Conservation (phyloP, 2,329 filamentous ascomycete species). For the Graphilbum ipis-grandicollis region DNA sequence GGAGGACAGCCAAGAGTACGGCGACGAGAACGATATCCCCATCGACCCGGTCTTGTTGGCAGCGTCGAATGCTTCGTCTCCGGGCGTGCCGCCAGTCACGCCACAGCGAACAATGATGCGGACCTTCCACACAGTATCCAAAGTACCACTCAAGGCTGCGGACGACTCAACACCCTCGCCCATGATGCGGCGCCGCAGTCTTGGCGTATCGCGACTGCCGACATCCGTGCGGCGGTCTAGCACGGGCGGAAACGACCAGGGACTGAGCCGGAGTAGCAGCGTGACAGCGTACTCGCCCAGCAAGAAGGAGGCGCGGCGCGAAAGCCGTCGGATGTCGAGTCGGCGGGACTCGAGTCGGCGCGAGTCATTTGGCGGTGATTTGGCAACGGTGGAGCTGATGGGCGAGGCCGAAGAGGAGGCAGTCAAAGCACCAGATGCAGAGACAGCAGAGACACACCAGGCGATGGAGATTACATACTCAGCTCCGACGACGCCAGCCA, state of each 20-base stretch:
- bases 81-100: slow-evolving; percentile 29
- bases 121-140: slow-evolving; percentile 56
- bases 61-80: slow-evolving; percentile 7
- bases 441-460: slow-evolving; percentile 4
- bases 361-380: slow-evolving; percentile 8
- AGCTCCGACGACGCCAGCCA: slow-evolving; percentile 25
- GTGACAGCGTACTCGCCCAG: slow-evolving; percentile 37
- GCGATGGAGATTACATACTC: slow-evolving; percentile 7
- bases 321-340: slow-evolving; percentile 3
- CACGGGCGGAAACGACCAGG: slow-evolving; percentile 4
- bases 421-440: too few relatives aligned
- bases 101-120: slow-evolving; percentile 35
- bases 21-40: slow-evolving; percentile 45
- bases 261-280: slow-evolving; percentile 28
- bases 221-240: slow-evolving; percentile 18
- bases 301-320: slow-evolving; percentile 17
- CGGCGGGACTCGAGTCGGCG: slow-evolving; percentile 10
- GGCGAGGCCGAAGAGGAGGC: slow-evolving; percentile 10
- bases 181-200: slow-evolving; percentile 28
- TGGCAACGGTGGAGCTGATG: slow-evolving; percentile 5
- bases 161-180: slow-evolving; percentile 36
- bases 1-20: slow-evolving; percentile 48
- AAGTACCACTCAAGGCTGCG: slow-evolving; percentile 56
- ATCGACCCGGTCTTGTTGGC: slow-evolving; percentile 31
- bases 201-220: slow-evolving; percentile 30